These are phyloP conservation scores for Fusarium praegraminearum DNA, from an alignment of 2,329 filamentous ascomycete species.

Conservation along the genomic window DNA sequence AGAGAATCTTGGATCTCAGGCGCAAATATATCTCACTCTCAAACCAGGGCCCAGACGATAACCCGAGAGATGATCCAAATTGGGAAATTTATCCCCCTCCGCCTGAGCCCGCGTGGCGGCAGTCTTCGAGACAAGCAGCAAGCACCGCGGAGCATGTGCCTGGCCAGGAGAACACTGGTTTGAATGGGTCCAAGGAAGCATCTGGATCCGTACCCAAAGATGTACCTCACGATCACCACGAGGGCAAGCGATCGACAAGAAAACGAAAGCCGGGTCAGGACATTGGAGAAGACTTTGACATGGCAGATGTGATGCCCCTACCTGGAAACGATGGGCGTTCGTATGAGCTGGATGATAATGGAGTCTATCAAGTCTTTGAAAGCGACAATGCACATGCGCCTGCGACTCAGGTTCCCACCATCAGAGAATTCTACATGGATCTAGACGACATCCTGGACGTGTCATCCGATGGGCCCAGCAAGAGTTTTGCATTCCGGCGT, in stretches of 20 bases:
- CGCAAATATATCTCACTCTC: conserved; percentile 91
- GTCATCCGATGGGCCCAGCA: conserved; percentile 95
- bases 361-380: conserved; percentile 94
- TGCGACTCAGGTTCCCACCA: conserved; percentile 85
- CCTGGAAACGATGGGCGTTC: conserved; percentile 77
- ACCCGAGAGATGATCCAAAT: conserved; percentile 83
- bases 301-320: conserved; percentile 80
- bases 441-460: conserved; percentile 86
- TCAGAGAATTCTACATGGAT: conserved; percentile 96
- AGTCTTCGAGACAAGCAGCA: conserved; percentile 41
- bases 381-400: conserved; percentile 73
- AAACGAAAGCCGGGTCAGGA: conserved; percentile 87
- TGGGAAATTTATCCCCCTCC: conserved; percentile 95
- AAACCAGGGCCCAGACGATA: conserved; percentile 82
- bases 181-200: conserved; percentile 26
- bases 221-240: conserved; percentile 42
- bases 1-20: conserved; percentile 87
- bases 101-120: conserved; percentile 86
- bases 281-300: conserved; percentile 91
- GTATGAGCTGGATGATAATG: conserved; percentile 83
- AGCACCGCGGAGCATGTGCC: conserved; percentile 31
- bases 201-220: conserved; percentile 16
- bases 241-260: conserved; percentile 63
- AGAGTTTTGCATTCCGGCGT: conserved; percentile 95
- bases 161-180: conserved; percentile 36